Evolutionary conservation across 108 stramenopile species (phyloP).

Genomic region (Pseudonitzschia delicatissima): DNA sequence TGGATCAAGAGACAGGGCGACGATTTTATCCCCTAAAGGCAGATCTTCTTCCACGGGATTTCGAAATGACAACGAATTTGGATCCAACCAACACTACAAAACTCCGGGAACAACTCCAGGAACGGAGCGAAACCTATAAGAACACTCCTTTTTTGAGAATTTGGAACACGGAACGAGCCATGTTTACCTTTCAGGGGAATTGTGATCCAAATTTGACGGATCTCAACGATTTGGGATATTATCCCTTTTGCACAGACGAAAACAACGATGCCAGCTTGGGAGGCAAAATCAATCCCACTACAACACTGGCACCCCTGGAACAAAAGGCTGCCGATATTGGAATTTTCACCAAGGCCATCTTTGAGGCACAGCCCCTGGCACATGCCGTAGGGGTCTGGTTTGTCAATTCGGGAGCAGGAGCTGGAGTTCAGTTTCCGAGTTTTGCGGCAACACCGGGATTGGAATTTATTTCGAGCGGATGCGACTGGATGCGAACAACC

Average conservation of each 20-base stretch:
- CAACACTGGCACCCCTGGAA: slow-evolving; percentile 29
- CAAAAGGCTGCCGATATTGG: slow-evolving; percentile 36
- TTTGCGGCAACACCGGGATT: slow-evolving; percentile 3
- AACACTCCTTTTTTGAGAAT: not conserved
- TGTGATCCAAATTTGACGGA: slow-evolving; percentile 44
- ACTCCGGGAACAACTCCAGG: slow-evolving; percentile 2
- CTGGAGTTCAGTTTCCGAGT: slow-evolving; percentile 33
- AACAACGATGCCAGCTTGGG: slow-evolving; percentile 43
- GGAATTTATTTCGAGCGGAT: slow-evolving; percentile 42
- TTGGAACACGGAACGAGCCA: slow-evolving; percentile 19
- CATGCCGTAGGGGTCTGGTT: slow-evolving; percentile 36
- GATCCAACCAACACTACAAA: not conserved
- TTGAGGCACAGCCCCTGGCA: slow-evolving; percentile 38
- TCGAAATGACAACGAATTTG: slow-evolving; percentile 22
- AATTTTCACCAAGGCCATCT: slow-evolving; percentile 47
- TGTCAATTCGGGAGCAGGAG: slow-evolving; percentile 53
- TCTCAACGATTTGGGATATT: slow-evolving; percentile 20
- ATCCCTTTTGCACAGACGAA: slow-evolving; percentile 43
- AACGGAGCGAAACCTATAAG: not conserved
- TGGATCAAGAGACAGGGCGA: slow-evolving; percentile 28
- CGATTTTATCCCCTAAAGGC: slow-evolving; percentile 41
- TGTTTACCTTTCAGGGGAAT: slow-evolving; percentile 43
- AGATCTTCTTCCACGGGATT: slow-evolving; percentile 44
- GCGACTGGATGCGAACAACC: slow-evolving; percentile 49
- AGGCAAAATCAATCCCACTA: slow-evolving; percentile 34